Evolutionary conservation across 2,329 filamentous ascomycete species (phyloP), one percentile per base, ranked within the genome.

Genomic region (Emmonsia crescens): DNA sequence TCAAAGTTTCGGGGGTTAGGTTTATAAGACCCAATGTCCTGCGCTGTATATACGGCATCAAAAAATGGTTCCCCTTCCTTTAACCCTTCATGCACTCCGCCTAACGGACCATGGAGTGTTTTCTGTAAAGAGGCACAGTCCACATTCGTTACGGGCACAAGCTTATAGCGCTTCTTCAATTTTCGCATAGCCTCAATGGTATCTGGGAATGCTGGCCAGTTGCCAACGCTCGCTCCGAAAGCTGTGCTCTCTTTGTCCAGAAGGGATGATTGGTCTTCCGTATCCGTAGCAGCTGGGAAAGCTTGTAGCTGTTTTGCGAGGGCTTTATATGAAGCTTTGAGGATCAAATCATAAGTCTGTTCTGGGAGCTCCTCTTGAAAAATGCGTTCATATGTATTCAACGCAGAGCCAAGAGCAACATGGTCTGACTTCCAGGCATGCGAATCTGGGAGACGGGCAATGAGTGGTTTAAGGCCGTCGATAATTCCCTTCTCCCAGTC

Each of bases 401-500:
- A 78, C 31, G 71, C 67, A 59, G 79, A 71, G 27, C 76, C 75
- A 57, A 79, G 75, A 33, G 79, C 74, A 14, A 77, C 71, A 21
- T 75, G 66, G 29, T 75, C 70, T 46, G 71, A 69, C 61, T 69
- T 67, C 1, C 75, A 70, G 0, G 72, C 69, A 66, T 80, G 74
- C 5, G 70, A 64, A 2, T 71, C 33, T 0, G 77, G 74, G 0
- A 81, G 74, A n/a, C 71, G 73, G 33, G 78, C 70, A 33, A 72
- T 69, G 4, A 78, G 70, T 10, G 76, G 73, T 40, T 73, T 62
- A 1, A 91, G 78, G 2, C 81, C 78, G 2, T 73, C 66, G 59
- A 81, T 73, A 61, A 90, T 81, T 62, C 87, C 87, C n/a, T 76
- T 71, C 72, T 91, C 86, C 88, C 87, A 91, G 77, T 92, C 87